Evolutionary conservation across 768 basidiomycete genomes (phyloP).

Genomic region (Omphalotus guepiniiformis): DNA sequence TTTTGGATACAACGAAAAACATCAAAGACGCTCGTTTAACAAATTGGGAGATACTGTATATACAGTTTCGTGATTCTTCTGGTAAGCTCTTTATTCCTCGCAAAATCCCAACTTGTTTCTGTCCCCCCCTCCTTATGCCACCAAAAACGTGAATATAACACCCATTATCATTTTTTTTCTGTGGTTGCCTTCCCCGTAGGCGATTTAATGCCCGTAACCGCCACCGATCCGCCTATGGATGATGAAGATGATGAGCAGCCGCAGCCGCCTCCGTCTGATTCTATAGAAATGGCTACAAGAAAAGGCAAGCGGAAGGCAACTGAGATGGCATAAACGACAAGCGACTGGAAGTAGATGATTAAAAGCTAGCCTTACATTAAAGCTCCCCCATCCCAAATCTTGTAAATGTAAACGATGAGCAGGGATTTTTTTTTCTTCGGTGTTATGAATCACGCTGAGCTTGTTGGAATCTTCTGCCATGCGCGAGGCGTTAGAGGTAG

Average conservation of each 20-base stretch:
- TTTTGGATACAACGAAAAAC: slow-evolving; percentile 38
- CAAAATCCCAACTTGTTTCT: neutral
- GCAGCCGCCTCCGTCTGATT: slow-evolving; percentile 22
- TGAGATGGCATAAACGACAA: slow-evolving; percentile 17
- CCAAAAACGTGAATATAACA: slow-evolving; percentile 3
- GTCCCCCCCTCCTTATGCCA: neutral
- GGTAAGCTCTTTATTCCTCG: slow-evolving; percentile 43
- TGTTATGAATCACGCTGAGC: neutral
- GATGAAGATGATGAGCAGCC: slow-evolving; percentile 41
- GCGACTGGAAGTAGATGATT: neutral
- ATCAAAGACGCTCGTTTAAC: slow-evolving; percentile 47
- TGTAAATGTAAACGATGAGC: too few species aligned
- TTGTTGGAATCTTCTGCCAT: slow-evolving; percentile 44
- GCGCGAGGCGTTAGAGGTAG: slow-evolving; percentile 54
- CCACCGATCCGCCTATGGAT: slow-evolving; percentile 42
- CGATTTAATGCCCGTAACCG: slow-evolving; percentile 32
- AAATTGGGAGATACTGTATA: slow-evolving; percentile 65
- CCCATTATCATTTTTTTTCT: neutral
- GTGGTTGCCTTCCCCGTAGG: neutral
- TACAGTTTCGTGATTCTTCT: slow-evolving; percentile 59
- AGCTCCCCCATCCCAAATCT: neutral
- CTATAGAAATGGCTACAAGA: slow-evolving; percentile 24
- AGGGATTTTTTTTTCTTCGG: neutral
- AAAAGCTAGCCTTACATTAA: neutral
- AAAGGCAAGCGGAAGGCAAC: slow-evolving; percentile 66